These are phyloP conservation scores for Hyaloscypha bicolor DNA, from an alignment of 495 filamentous ascomycete genomes.

Conservation along the genomic window DNA sequence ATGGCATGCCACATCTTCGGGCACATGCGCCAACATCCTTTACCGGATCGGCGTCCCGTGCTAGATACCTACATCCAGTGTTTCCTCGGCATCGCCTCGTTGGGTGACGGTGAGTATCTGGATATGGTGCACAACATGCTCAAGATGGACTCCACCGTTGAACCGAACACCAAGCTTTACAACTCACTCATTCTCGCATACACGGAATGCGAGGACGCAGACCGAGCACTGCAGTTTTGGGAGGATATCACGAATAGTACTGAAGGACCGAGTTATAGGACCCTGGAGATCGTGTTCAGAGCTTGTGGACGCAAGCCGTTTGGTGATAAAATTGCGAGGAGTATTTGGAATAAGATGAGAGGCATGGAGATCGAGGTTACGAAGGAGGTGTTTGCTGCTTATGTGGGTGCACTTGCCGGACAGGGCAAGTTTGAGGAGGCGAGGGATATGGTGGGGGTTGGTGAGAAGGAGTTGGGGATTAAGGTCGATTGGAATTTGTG, in stretches of 20 bases:
- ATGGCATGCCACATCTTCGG: conserved; percentile 85
- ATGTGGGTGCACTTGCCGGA: conserved; percentile 72
- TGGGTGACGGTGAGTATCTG: conserved; percentile 64
- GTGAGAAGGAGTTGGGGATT: conserved; percentile 64
- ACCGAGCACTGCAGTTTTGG: conserved; percentile 76
- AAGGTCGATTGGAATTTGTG: conserved; percentile 69
- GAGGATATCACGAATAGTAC: conserved; percentile 70
- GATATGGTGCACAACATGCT: conserved; percentile 85
- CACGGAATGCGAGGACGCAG: conserved; percentile 61
- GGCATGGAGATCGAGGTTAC: conserved; percentile 77
- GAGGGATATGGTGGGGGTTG: conserved; percentile 61
- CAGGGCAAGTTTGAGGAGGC: conserved; percentile 68
- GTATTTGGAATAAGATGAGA: conserved; percentile 74
- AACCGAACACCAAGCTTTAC: conserved; percentile 71
- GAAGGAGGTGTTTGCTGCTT: conserved; percentile 67
- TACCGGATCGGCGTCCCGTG: conserved; percentile 59
- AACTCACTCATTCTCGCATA: conserved; percentile 90
- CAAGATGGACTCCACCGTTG: conserved; percentile 81
- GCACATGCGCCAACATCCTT: conserved; percentile 76
- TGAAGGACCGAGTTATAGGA: conserved; percentile 82
- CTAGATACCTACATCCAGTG: conserved; percentile 74
- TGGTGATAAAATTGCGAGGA: conserved; percentile 64
- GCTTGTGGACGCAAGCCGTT: conserved; percentile 66
- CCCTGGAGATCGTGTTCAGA: conserved; percentile 76
- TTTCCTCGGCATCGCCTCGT: conserved; percentile 72